Evolutionary conservation across 2,329 filamentous ascomycete genomes (phyloP), one percentile per base, ranked within the genome.

Genomic region (Chaetomiaceae sp.): DNA sequence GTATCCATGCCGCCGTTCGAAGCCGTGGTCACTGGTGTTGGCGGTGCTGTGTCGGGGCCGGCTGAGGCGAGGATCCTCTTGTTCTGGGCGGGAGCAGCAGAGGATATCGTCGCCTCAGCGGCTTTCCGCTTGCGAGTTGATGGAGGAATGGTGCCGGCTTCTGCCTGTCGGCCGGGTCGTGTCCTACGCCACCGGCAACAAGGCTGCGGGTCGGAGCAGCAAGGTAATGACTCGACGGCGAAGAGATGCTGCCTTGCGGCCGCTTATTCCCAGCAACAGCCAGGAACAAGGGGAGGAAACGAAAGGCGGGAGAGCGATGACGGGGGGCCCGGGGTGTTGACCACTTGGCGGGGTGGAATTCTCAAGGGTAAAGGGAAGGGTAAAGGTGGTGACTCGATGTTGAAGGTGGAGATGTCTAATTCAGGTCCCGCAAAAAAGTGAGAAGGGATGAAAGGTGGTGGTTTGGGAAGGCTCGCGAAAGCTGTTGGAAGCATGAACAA

Each of bases 1-100:
- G 91, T 96, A 74, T 96, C 91, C 91, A 96, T 96, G 59, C 11
- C 44, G 46, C 76, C 81, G 69, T 75, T 75, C 47, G 73, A 77
- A 20, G 67, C 66, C n/a, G 69, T 74, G 45, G 81, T 84, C 55
- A 79, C 70, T 25, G 81, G 79, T 5, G 81, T 82, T 15, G 80
- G 80, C 20, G 83, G 82, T 37, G 81, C 79, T 39, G 74, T 72
- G 53, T 69, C 63, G 31, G 62, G 59, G 69, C 73, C 72, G 64
- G 75, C 76, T 73, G 79, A 80, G 75, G 77, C 76, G 64, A 71
- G 61, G 68, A 76, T 69, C 72, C 75, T 79, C 74, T 82, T 83
- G 61, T 73, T 76, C 14, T 75, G 71, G 60, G 66, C 64, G 60
- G 66, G 66, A 62, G 66, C 64, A 59, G 69, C 63, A 67, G 75